These are phyloP conservation scores for Vigna hirtella DNA, from an alignment of 306 rosid species.

Conservation along the genomic window DNA sequence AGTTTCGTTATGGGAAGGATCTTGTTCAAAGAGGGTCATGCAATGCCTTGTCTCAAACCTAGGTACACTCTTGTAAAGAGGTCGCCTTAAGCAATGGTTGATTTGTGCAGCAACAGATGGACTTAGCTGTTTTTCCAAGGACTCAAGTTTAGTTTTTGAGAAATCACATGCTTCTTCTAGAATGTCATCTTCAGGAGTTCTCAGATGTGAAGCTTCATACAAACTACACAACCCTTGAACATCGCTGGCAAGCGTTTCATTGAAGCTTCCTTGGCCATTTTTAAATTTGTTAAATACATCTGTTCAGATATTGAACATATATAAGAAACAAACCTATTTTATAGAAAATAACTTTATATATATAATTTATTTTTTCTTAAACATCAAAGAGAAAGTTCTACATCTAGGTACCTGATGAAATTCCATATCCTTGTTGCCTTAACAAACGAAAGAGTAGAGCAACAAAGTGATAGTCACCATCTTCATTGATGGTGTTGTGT, in stretches of 20 bases:
- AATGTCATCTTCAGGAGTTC: constrained; percentile 45
- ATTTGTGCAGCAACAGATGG: constrained; percentile 3
- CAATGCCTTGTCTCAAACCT: constrained; percentile 25
- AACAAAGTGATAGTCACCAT: not conserved
- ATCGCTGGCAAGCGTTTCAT: not conserved
- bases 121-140: not conserved
- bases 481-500: not conserved
- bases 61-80: constrained; percentile 17
- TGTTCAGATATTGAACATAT: not conserved
- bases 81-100: constrained; percentile 1
- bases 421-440: constrained; percentile 31
- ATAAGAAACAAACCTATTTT: not conserved
- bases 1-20: constrained; percentile 1
- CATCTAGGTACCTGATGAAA: not conserved
- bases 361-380: too few species aligned
- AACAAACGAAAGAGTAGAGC: constrained; percentile 34
- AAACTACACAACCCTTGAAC: constrained; percentile 51
- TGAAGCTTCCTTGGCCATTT: constrained; percentile 41
- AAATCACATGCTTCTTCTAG: constrained; percentile 52
- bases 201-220: constrained; percentile 56
- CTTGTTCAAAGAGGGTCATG: constrained; percentile 25
- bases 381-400: not conserved
- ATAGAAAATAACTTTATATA: not conserved
- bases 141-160: not conserved
- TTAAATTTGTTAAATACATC: constrained; percentile 50